Conservation (phyloP, 2,329 filamentous ascomycete genomes). For the Bimuria novae-zelandiae region DNA sequence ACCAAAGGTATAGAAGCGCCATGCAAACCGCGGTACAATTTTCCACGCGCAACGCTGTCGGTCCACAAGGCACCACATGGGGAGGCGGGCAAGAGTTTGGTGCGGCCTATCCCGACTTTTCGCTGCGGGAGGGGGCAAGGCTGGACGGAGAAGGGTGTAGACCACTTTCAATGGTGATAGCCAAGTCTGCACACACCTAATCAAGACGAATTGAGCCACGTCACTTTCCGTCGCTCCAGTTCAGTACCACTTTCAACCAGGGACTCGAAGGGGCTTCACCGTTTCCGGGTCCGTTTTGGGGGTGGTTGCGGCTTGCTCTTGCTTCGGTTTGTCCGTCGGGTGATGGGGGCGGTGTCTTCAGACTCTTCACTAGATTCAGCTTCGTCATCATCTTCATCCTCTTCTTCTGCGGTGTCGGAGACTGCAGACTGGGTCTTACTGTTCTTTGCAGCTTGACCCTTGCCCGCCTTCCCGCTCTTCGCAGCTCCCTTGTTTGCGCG, state of each 20-base stretch:
- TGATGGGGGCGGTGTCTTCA: constrained; percentile 40
- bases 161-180: too few relatives aligned
- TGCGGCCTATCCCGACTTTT: too few relatives aligned
- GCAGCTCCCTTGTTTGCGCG: constrained; percentile 29
- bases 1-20: too few relatives aligned
- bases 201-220: background rate
- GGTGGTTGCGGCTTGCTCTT: constrained; percentile 25
- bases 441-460: constrained; percentile 31
- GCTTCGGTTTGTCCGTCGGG: constrained; percentile 37
- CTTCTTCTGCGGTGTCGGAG: constrained; percentile 38
- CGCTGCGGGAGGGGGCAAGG: too few relatives aligned
- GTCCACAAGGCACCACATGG: too few relatives aligned
- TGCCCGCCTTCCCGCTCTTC: constrained; percentile 31
- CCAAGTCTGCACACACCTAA: too few relatives aligned
- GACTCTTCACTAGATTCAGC: constrained; percentile 38
- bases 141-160: too few relatives aligned
- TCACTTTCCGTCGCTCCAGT: background rate
- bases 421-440: constrained; percentile 38
- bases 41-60: too few relatives aligned
- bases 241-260: background rate
- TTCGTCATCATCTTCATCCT: constrained; percentile 45
- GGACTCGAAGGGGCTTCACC: constrained; percentile 16
- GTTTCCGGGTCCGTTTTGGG: constrained; percentile 37
- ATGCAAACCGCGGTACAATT: too few relatives aligned
- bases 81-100: too few relatives aligned